Evolutionary conservation across 106 monocot genomes (phyloP), one percentile per base, ranked within the genome.

Genomic region (Acorus calamus): DNA sequence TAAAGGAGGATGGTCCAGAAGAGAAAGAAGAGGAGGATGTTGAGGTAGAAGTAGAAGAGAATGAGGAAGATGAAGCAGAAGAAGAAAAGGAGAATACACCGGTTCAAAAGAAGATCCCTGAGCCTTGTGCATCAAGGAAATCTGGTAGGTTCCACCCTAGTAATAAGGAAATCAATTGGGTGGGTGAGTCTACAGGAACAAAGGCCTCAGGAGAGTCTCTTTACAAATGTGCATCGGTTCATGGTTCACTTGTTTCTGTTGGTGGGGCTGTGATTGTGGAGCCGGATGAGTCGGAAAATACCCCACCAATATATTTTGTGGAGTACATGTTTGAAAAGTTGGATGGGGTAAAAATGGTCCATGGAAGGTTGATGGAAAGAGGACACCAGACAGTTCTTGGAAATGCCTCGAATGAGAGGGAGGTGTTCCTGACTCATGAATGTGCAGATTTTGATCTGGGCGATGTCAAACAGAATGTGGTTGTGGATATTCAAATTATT

Each of bases 371-470:
- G 4, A 49, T 88, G 74, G 57, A 62, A 5, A 80, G 71, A 68
- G 96, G 96, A 4, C 73, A 61, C 4, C 74, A 83, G 49, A 96
- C 96, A 11, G 65, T 96, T 69, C 84, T 96, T 64, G 91, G 87
- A 57, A 90, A 96, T 77, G 84, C 96, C 53, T 82, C 98, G 55
- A 86, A 86, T 75, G 92, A 88, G 56, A 85, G 88, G 60, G 98
- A 98, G 65, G 61, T 98, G 42, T 98, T 98, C 69, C 62, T 98
- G 64, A 83, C 83, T 5, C 83, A 83, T 64, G 87, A 92, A 2
- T 98, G 98, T 67, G 14, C 77, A 53, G 98, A 92, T 7, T 85
- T 88, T 74, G 83, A 85, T 61, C 57, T 98, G 51, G 74, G 48
- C 44, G 79, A 83, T 69, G 68, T 88, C 9, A 98, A 92, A 70